Base-by-base conservation (phyloP, 169 alveolate genomes). In the Plasmodium berghei region DNA sequence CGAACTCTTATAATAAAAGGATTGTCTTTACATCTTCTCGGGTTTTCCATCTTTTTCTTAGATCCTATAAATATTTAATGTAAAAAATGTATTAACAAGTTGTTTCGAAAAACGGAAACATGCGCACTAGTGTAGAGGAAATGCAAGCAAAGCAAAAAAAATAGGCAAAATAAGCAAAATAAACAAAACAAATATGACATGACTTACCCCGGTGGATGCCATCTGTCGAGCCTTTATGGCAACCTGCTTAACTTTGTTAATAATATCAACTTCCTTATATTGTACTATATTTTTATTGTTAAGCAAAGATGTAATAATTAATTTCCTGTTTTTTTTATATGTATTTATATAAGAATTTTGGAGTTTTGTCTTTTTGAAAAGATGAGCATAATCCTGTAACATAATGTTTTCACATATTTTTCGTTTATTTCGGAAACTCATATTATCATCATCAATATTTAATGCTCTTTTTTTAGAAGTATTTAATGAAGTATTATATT, bases 1-100 rank as follows among this genome's bases (percentile, higher is more conserved):
- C 42, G 8, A 34, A 34, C 42, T 45, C 14, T 22, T 22, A 80
- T 20, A 80, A 40, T 22, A 80, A 48, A 46, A 80, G 80, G 0
- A 80, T 80, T 48, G 46, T 80, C 40, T 34, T 48, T n/a, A 80
- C 90, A 40, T 80, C 90, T 1, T 54, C 90, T 55, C 74, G 18
- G 55, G 90, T 66, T 55, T 80, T 80, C 90, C 90, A 80, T n/a
- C 90, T 18, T 48, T 48, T 80, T 45, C 90, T 24, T 54, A 80
- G 48, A n/a, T 80, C 90, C 90, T 80, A 22, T 5, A 80, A 71
- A 34, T 34, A 34, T 34, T 34, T 34, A 34, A 34, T 34, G 6
- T 34, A 34, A 34, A 34, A 34, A 34, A 3, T 1, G 42, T 34
- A 34, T 34, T 4, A 34, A 0, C 42, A 34, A 0, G 42, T 34